phyloP scores from a whole-genome alignment of 2,329 filamentous ascomycete genomes.

The Anisogramma anomala region DNA sequence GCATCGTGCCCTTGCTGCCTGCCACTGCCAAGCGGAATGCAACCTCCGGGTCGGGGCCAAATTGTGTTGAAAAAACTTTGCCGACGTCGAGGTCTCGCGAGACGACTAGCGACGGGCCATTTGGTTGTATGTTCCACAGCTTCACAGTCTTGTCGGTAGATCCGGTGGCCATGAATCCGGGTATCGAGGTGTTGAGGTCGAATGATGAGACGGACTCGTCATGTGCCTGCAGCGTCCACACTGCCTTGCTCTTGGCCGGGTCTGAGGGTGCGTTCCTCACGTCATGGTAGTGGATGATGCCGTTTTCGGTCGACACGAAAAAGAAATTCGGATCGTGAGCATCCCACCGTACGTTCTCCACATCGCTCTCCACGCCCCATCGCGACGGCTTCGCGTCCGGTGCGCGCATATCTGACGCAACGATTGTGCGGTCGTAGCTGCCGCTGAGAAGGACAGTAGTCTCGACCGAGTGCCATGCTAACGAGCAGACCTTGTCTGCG shows the following conservation, averaged over 20 bases:
- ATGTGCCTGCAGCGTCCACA: conserved; percentile 94
- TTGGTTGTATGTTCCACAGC: conserved; percentile 79
- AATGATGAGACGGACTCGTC: conserved; percentile 86
- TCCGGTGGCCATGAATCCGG: conserved; percentile 86
- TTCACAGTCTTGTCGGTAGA: conserved; percentile 94
- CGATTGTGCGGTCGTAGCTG: conserved; percentile 87
- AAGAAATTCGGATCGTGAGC: conserved; percentile 88
- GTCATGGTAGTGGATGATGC: conserved; percentile 87
- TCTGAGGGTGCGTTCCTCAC: conserved; percentile 62
- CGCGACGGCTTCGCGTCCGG: conserved; percentile 69
- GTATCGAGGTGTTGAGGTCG: conserved; percentile 80
- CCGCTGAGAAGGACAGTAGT: conserved; percentile 83
- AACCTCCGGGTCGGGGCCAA: conserved; percentile 82
- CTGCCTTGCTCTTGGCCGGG: conserved; percentile 65
- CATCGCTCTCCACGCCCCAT: conserved; percentile 92
- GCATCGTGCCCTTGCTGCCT: conserved; percentile 83
- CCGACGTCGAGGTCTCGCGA: conserved; percentile 87
- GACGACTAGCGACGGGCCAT: conserved; percentile 80
- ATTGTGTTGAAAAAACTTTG: conserved; percentile 83
- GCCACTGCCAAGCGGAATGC: conserved; percentile 87
- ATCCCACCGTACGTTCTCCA: conserved; percentile 88
- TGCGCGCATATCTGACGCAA: conserved; percentile 92
- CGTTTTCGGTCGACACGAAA: conserved; percentile 87
- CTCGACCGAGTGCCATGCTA: conserved; percentile 85
- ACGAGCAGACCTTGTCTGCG: conserved; percentile 92